Conservation (phyloP, 2,329 filamentous ascomycete genomes). For the Aspergillus pseudonomiae region DNA sequence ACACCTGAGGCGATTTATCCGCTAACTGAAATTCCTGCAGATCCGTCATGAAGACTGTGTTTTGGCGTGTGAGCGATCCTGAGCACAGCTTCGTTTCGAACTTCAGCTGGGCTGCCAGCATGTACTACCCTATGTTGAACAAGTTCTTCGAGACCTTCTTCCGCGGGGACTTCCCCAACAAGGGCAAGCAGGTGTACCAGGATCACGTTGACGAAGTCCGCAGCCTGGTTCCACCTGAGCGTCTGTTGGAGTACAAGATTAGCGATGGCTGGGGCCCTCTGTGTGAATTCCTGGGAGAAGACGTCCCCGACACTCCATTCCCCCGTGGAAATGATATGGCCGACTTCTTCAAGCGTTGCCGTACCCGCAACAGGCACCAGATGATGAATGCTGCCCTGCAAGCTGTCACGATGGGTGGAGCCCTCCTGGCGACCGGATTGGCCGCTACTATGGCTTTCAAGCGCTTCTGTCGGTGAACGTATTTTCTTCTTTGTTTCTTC, state of each 20-base stretch:
- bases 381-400: constrained; percentile 59
- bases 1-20: background rate
- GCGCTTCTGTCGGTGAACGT: constrained; percentile 36
- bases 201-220: constrained; percentile 59
- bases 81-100: constrained; percentile 60
- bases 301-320: constrained; percentile 54
- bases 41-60: constrained; percentile 68
- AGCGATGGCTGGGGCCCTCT: constrained; percentile 58
- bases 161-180: constrained; percentile 66
- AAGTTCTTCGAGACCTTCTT: constrained; percentile 72
- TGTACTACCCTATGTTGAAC: constrained; percentile 71
- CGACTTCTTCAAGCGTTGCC: constrained; percentile 59
- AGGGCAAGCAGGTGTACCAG: constrained; percentile 65
- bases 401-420: constrained; percentile 53
- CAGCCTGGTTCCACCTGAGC: constrained; percentile 51
- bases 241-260: constrained; percentile 58
- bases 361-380: constrained; percentile 56
- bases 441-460: constrained; percentile 45
- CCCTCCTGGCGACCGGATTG: constrained; percentile 50
- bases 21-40: constrained; percentile 21
- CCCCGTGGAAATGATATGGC: constrained; percentile 58
- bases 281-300: constrained; percentile 58
- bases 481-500: constrained; percentile 10
- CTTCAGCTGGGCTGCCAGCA: constrained; percentile 66
- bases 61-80: constrained; percentile 67